Percentiles rank a stretch among this genome's conserved stretches.
Evolutionary conservation across 208 protist species (phyloP).

Genomic region (Novymonas esmeraldas): DNA sequence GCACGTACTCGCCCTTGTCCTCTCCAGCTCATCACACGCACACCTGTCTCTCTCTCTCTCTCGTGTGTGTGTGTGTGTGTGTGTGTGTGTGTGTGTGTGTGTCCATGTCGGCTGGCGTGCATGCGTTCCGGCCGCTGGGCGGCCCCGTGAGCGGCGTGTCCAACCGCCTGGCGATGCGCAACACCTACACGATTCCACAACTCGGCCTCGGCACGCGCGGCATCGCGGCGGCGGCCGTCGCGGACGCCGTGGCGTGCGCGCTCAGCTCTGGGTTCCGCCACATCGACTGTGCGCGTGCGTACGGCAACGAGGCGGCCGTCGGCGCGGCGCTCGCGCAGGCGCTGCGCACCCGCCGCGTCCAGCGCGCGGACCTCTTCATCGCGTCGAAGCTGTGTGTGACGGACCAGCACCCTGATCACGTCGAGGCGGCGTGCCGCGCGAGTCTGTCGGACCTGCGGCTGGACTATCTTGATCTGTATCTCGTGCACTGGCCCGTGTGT

Average conservation of each 20-base stretch:
- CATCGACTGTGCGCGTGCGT: constrained; percentile 91
- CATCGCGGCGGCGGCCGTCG: constrained; percentile 47
- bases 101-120: constrained; percentile 8
- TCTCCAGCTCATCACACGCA: not conserved
- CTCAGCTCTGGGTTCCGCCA: constrained; percentile 85
- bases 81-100: constrained; percentile 5
- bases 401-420: constrained; percentile 89
- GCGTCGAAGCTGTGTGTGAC: constrained; percentile 96
- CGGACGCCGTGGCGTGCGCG: constrained; percentile 63
- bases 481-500: constrained; percentile 94
- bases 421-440: constrained; percentile 84
- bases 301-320: constrained; percentile 91
- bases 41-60: too few relatives aligned
- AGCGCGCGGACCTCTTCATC: constrained; percentile 92
- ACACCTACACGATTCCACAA: constrained; percentile 71
- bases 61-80: not conserved
- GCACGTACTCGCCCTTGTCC: not conserved
- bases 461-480: constrained; percentile 93
- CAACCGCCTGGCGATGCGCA: constrained; percentile 46
- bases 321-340: constrained; percentile 72
- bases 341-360: constrained; percentile 49
- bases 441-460: constrained; percentile 77
- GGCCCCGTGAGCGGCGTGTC: constrained; percentile 25
- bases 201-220: constrained; percentile 92
- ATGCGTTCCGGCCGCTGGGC: constrained; percentile 25